Conservation (phyloP, 1,284 basidiomycete genomes). For the Trichosporon ovoides region DNA sequence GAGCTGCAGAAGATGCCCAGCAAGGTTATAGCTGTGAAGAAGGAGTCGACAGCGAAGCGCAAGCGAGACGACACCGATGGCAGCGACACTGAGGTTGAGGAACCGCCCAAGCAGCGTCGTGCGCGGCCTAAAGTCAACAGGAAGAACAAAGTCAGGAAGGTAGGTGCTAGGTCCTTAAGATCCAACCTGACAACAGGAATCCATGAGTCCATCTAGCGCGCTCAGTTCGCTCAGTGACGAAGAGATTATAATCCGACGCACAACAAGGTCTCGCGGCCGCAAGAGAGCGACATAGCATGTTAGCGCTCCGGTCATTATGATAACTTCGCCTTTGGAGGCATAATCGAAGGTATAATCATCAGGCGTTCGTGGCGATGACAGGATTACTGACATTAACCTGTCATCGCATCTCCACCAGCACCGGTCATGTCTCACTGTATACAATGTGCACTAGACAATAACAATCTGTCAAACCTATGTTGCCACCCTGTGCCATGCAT, state of each 20-base stretch:
- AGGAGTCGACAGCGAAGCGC: conserved; percentile 11
- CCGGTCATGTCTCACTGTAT: neutral
- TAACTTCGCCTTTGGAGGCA: neutral
- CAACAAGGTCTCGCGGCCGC: neutral
- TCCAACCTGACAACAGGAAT: neutral
- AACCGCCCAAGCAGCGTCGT: neutral
- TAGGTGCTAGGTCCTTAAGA: neutral
- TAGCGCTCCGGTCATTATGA: neutral
- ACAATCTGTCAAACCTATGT: neutral
- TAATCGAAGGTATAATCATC: no score
- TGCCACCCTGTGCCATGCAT: neutral
- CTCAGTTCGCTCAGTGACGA: neutral
- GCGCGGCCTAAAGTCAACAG: neutral
- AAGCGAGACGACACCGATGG: conserved; percentile 12
- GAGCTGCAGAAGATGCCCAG: conserved; percentile 59
- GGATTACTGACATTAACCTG: neutral
- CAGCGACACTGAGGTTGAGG: neutral
- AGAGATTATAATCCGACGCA: neutral
- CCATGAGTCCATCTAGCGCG: neutral
- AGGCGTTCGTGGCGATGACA: neutral
- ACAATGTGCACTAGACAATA: neutral
- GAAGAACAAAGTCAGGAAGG: neutral
- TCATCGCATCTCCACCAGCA: neutral
- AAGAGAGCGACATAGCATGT: neutral
- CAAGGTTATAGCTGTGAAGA: conserved; percentile 13